Conservation (phyloP, 495 filamentous ascomycete species). For the Aspergillus incahuasiensis region DNA sequence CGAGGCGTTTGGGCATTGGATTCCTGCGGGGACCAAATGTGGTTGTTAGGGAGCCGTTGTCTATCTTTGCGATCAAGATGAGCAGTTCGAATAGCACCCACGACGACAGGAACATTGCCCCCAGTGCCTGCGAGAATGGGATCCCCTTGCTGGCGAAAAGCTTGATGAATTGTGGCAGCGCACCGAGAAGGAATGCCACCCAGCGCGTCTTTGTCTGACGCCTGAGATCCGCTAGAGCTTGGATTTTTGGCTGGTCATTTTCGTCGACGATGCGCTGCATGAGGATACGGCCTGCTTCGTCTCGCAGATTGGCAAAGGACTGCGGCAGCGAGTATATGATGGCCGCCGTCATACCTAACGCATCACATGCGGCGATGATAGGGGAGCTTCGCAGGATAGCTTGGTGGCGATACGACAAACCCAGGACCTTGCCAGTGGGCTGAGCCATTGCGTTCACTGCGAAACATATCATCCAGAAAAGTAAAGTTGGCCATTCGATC, state of each 20-base stretch:
- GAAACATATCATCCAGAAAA: conserved; percentile 2
- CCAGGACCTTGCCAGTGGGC: neutral
- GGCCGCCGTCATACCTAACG: neutral
- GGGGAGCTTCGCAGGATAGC: neutral
- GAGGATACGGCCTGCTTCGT: neutral
- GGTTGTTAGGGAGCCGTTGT: neutral
- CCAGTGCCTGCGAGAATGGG: neutral
- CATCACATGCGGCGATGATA: neutral
- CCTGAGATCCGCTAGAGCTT: neutral
- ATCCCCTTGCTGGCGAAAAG: neutral
- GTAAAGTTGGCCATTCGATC: neutral
- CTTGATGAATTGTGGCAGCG: neutral
- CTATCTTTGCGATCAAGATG: neutral
- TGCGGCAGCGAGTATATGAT: too few relatives aligned
- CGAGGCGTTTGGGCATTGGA: neutral
- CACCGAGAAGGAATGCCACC: neutral
- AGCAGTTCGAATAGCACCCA: neutral
- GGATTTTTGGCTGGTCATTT: neutral
- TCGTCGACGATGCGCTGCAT: neutral
- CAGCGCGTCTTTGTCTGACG: neutral
- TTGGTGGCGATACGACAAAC: neutral
- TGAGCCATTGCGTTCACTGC: neutral
- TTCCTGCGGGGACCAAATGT: neutral
- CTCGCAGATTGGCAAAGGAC: neutral
- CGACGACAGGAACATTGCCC: neutral